A percentile compares a stretch with the other conserved stretches of the same genome.
These are phyloP conservation scores for Aspergillus proliferans DNA, from an alignment of 2,329 filamentous ascomycete species.

Conservation along the genomic window DNA sequence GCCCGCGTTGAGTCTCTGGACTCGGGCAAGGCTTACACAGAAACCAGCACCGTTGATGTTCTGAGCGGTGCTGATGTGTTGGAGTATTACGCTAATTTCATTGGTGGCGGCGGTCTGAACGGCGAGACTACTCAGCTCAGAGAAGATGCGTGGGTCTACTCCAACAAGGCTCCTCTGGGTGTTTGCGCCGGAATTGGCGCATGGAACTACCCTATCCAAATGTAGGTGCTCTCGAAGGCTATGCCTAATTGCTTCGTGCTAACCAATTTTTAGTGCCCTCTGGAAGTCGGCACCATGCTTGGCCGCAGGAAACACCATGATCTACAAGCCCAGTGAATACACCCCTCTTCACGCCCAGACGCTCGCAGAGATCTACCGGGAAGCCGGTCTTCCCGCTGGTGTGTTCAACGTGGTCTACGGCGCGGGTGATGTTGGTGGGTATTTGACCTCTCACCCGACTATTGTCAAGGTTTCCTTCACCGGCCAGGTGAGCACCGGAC, in stretches of 20 bases:
- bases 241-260: neutral
- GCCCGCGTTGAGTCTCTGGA: constrained; percentile 75
- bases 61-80: constrained; percentile 77
- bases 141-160: constrained; percentile 74
- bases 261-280: constrained; percentile 47
- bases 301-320: constrained; percentile 81
- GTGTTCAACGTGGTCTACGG: constrained; percentile 87
- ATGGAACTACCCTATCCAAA: constrained; percentile 90
- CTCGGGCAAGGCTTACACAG: constrained; percentile 78
- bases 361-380: constrained; percentile 68
- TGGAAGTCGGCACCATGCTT: constrained; percentile 86
- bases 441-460: constrained; percentile 63
- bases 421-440: constrained; percentile 68
- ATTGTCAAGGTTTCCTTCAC: constrained; percentile 88
- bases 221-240: constrained; percentile 36
- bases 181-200: constrained; percentile 83
- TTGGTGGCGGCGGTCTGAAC: constrained; percentile 71
- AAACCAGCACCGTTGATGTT: constrained; percentile 78
- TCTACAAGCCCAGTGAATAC: constrained; percentile 85
- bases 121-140: constrained; percentile 71
- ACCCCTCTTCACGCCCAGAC: constrained; percentile 75
- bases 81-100: constrained; percentile 77
- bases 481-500: constrained; percentile 75
- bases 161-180: constrained; percentile 72
- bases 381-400: constrained; percentile 72